Base-by-base conservation (phyloP, 768 basidiomycete species). In the Hypsizygus marmoreus region DNA sequence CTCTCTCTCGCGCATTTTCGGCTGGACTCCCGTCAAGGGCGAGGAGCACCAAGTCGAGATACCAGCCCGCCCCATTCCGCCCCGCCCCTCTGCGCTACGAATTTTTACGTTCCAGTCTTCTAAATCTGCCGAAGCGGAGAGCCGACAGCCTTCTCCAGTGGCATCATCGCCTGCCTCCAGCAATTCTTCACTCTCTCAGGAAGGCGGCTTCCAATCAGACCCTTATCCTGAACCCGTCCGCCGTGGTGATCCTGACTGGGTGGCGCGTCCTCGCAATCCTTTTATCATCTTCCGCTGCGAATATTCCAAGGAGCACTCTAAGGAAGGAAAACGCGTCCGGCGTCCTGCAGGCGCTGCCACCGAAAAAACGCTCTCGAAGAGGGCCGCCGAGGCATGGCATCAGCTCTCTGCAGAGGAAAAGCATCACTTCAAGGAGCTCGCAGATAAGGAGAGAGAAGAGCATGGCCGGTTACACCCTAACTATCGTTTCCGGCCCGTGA, bases 301-400 rank as follows among this genome's bases (percentile, higher is more conserved):
- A 50, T 87, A 77, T 57, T 74, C 76, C 53, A 74, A 63, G 55
- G 67, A 68, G 48, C 72, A 80, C 58, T 59, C 67, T 7, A 66
- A 63, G 61, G 64, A 64, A 42, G 66, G 65, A 3, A 69, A 67
- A 33, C 64, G 68, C 16, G 57, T 63, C 31, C 59, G 69, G 20
- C 67, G 66, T 22, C 52, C 59, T n/a, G 62, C 66, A n/a, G 70
- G 68, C 26, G 42, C 63, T 25, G 13, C 5, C 61, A 45, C 63
- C 2, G 76, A 77, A 47, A 80, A 81, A 60, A 75, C 79, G 1
- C 75, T 92, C 29, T 89, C 86, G n/a, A 85, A 86, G 55, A 77
- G 86, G 36, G 90, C 89, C 0, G 84, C 79, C 0, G 82, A 84
- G 40, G 82, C 86, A 23, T 94, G 91, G 91, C 75, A 73, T 29